Evolutionary conservation across 1,284 basidiomycete species (phyloP).

Genomic region (Boletus austroedulis): DNA sequence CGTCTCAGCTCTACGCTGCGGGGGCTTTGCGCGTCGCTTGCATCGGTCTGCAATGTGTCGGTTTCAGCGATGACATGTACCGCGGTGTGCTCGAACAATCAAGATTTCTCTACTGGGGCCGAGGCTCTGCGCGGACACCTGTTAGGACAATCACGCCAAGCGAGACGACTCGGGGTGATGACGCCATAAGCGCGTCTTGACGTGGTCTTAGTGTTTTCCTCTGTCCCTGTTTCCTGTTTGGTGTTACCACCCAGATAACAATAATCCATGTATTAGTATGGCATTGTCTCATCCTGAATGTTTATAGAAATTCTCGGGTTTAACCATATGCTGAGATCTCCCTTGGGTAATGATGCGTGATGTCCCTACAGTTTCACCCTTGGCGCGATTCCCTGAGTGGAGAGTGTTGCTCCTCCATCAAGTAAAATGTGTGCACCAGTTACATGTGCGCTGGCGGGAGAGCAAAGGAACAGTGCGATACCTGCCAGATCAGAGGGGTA

Average conservation of each 20-base stretch:
- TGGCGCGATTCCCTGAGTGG: slow-evolving; percentile 33
- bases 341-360: background rate
- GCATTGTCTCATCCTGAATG: background rate
- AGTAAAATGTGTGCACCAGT: slow-evolving; percentile 70
- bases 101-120: slow-evolving; percentile 41
- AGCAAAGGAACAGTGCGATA: slow-evolving; percentile 68
- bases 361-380: slow-evolving; percentile 41
- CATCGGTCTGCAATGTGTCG: slow-evolving; percentile 68
- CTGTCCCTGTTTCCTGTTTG: background rate
- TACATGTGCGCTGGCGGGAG: slow-evolving; percentile 68
- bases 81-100: slow-evolving; percentile 62
- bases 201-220: background rate
- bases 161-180: slow-evolving; percentile 17
- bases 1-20: slow-evolving; percentile 61
- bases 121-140: slow-evolving; percentile 19
- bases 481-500: slow-evolving; percentile 73
- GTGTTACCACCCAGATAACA: background rate
- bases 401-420: slow-evolving; percentile 53
- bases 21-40: slow-evolving; percentile 71
- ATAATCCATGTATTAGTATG: slow-evolving; percentile 5
- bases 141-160: slow-evolving; percentile 7
- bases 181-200: slow-evolving; percentile 13
- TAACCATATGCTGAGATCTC: background rate
- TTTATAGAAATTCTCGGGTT: background rate
- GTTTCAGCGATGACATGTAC: slow-evolving; percentile 64